Evolutionary conservation across 305 asterid genomes (phyloP), one percentile per base, ranked within the genome.

Genomic region (Fraxinus dipetala): DNA sequence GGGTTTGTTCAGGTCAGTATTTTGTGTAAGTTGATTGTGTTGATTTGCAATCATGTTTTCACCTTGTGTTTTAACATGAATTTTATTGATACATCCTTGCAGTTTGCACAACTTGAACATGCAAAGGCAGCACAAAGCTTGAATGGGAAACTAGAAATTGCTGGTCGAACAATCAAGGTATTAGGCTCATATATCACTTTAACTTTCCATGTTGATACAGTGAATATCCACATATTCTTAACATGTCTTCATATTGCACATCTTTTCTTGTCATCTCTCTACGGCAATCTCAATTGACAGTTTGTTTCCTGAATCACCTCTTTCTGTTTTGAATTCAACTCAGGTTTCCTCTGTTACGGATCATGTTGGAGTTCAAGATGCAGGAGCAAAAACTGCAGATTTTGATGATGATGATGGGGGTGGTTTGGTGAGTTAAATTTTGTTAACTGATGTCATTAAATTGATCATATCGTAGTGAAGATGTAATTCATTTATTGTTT

Each of bases 321-420:
- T 69, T 69, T 63, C 9, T 69, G 22, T 28, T 69, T 69, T 28
- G 20, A 69, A 65, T 65, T 65, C 6, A 69, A 28, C 75, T 13
- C 22, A 69, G 75, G 75, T 69, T 14, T 69, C 99, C 51, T 95
- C 97, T 7, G 98, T 95, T 80, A 92, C 96, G 5, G 99, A 95
- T 82, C 98, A 95, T 85, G 89, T 90, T 79, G 94, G 89, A 77
- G 95, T 67, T 45, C 99, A 93, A 93, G 98, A 95, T 72, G 85
- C 98, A 22, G 99, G 97, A 40, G 86, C 94, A 30, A 95, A 95
- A 89, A 91, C 99, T 83, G 99, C 99, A n/a, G 99, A 95, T 88
- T 95, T 95, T 88, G 99, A 95, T 81, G 99, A 95, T 83, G 99
- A 95, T 43, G 99, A 95, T 80, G 99, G 99, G 11, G 99, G 99